phyloP scores from a whole-genome alignment of 257 asterid species.

The Cordia subcordata region DNA sequence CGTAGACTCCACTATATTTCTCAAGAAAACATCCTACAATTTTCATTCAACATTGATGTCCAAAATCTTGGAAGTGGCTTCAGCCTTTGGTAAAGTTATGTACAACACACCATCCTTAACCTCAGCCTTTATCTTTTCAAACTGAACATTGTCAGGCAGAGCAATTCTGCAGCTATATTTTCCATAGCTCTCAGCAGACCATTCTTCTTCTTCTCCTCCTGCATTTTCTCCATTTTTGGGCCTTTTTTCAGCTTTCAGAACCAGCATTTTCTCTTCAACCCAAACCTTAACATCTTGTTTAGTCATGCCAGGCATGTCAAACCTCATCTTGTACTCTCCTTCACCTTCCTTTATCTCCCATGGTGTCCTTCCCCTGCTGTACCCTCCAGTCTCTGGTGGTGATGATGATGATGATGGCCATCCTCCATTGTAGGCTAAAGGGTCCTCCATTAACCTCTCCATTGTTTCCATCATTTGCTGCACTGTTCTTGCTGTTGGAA shows the following conservation, averaged over 20 bases:
- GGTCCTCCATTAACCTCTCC: slow-evolving; percentile 68
- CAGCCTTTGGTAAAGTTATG: slow-evolving; percentile 48
- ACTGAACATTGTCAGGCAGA: slow-evolving; percentile 66
- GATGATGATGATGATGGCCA: slow-evolving; percentile 19
- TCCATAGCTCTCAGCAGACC: slow-evolving; percentile 65
- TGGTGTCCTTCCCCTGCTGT: slow-evolving; percentile 57
- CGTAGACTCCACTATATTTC: no score
- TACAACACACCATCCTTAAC: slow-evolving; percentile 78
- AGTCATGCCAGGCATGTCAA: slow-evolving; percentile 82
- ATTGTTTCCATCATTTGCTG: slow-evolving; percentile 83
- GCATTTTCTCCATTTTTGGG: slow-evolving; percentile 2
- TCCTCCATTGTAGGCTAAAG: slow-evolving; percentile 28
- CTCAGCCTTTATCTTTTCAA: slow-evolving; percentile 72
- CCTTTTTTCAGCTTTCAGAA: slow-evolving; percentile 56
- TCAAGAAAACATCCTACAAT: no score
- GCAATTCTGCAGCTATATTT: slow-evolving; percentile 58
- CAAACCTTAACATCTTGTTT: slow-evolving; percentile 62
- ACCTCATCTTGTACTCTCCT: slow-evolving; percentile 55
- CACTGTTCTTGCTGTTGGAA: slow-evolving; percentile 67
- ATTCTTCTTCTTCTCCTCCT: slow-evolving; percentile 32
- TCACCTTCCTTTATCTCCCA: slow-evolving; percentile 78
- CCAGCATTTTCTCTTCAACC: slow-evolving; percentile 68
- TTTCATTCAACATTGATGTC: slow-evolving; percentile 47
- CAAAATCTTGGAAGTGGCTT: slow-evolving; percentile 33
- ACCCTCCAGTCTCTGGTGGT: slow-evolving; percentile 22